Evolutionary conservation across 345 rosid genomes (phyloP), one percentile per base, ranked within the genome.

Genomic region (Xanthoceras sorbifolium): DNA sequence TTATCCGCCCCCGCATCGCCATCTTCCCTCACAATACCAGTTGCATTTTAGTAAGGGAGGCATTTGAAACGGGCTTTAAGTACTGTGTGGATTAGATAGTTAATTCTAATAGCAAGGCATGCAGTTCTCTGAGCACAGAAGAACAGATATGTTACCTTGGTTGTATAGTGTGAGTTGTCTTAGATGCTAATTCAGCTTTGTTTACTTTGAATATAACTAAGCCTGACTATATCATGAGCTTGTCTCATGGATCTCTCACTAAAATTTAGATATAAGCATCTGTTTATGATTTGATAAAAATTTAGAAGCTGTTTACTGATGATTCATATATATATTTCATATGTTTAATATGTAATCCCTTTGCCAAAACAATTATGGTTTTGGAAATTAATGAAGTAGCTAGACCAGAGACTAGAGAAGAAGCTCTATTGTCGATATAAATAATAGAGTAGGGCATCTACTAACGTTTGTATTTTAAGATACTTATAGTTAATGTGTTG

Each of bases 361-460:
- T 17, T 22, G 57, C 40, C 78, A 77, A n/a, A 73, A 28, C 40
- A 60, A n/a, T n/a, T n/a, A n/a, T n/a, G n/a, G 64, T 38, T 74
- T 42, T 38, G 42, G 42, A 38, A 38, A 38, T 4, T 4, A 7
- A 6, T 38, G 42, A 4, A 4, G n/a, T n/a, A n/a, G n/a, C n/a
- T n/a, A n/a, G n/a, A n/a, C n/a, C n/a, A n/a, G n/a, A n/a, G n/a
- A n/a, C n/a, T n/a, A n/a, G n/a, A n/a, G n/a, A n/a, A n/a, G n/a
- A n/a, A n/a, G n/a, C n/a, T n/a, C n/a, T n/a, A n/a, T n/a, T n/a
- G n/a, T n/a, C n/a, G n/a, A n/a, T n/a, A n/a, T n/a, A n/a, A n/a
- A n/a, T n/a, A n/a, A n/a, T n/a, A n/a, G n/a, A n/a, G n/a, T n/a
- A n/a, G n/a, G n/a, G 50, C 25, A 20, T 54, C 59, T 54, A 54